These are phyloP conservation scores for Coniochaeta prunicola DNA, from an alignment of 2,329 filamentous ascomycete species.

Conservation along the genomic window DNA sequence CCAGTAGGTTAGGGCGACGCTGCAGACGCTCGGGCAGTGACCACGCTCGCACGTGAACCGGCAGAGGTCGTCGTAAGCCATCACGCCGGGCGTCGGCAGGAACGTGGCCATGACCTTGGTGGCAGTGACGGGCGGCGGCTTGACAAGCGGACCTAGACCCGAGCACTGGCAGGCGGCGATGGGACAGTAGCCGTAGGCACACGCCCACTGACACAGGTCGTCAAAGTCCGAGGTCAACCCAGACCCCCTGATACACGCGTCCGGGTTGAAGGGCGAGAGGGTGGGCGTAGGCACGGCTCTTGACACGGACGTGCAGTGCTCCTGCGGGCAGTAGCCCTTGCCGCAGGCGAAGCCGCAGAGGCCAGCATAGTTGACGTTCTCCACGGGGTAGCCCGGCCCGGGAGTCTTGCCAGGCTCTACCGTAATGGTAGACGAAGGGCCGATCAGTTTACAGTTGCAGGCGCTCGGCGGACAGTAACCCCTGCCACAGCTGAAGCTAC, in stretches of 20 bases:
- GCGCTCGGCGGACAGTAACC: no score
- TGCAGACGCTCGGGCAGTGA: neutral
- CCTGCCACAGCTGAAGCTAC: no score
- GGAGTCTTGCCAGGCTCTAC: neutral
- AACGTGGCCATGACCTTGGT: neutral
- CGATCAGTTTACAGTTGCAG: neutral
- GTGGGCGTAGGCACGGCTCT: neutral
- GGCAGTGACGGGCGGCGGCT: neutral
- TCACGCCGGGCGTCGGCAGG: neutral
- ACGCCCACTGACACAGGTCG: neutral
- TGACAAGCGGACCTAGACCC: neutral
- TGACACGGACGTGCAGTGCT: neutral
- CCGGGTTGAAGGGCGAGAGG: neutral
- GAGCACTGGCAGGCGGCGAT: neutral
- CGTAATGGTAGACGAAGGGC: neutral
- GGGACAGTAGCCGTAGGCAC: neutral
- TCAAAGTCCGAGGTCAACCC: neutral
- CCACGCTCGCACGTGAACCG: neutral
- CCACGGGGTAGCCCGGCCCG: neutral
- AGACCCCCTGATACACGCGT: neutral
- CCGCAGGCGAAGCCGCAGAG: constrained; percentile 7
- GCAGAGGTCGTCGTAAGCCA: neutral
- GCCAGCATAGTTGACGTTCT: neutral
- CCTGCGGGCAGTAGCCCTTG: constrained; percentile 3
- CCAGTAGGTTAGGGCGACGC: neutral